Evolutionary conservation across 495 filamentous ascomycete species (phyloP).

Genomic region (Clavariopsis aquatica): DNA sequence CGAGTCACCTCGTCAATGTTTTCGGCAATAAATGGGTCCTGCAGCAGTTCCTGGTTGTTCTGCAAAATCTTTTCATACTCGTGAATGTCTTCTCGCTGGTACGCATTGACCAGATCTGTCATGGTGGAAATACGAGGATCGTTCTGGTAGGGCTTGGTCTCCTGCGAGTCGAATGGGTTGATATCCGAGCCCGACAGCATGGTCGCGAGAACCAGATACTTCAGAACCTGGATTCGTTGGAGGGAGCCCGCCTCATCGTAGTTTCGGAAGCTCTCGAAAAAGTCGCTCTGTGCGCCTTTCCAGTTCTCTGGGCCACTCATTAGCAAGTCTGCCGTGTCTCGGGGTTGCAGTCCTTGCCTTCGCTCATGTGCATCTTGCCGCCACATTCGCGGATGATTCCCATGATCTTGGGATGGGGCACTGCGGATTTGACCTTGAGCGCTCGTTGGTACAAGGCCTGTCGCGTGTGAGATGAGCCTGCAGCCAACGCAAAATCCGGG

Average conservation of each 20-base stretch:
- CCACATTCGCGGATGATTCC: conserved; percentile 98
- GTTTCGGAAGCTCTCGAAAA: conserved; percentile 98
- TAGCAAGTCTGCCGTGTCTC: conserved; percentile 11
- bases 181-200: conserved; percentile 99
- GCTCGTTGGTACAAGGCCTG: conserved; percentile 83
- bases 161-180: conserved; percentile 98
- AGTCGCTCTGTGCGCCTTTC: conserved; percentile 95
- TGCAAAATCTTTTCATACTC: conserved; percentile 84
- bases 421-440: conserved; percentile 86
- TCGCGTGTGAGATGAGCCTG: conserved; percentile 27
- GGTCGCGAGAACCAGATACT: conserved; percentile 92
- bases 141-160: conserved; percentile 98
- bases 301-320: conserved; percentile 75
- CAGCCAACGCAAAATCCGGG: conserved; percentile 14
- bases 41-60: conserved; percentile 83
- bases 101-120: conserved; percentile 95
- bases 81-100: conserved; percentile 93
- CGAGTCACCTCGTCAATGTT: conserved; percentile 99
- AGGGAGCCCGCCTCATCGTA: conserved; percentile 97
- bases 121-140: conserved; percentile 94
- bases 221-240: conserved; percentile 94
- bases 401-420: conserved; percentile 98
- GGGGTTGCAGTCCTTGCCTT: conserved; percentile 49
- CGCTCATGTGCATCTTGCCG: conserved; percentile 99
- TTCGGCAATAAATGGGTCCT: conserved; percentile 95